Conservation (phyloP, 1,139 yeast species). For the Taphrina betulina region DNA sequence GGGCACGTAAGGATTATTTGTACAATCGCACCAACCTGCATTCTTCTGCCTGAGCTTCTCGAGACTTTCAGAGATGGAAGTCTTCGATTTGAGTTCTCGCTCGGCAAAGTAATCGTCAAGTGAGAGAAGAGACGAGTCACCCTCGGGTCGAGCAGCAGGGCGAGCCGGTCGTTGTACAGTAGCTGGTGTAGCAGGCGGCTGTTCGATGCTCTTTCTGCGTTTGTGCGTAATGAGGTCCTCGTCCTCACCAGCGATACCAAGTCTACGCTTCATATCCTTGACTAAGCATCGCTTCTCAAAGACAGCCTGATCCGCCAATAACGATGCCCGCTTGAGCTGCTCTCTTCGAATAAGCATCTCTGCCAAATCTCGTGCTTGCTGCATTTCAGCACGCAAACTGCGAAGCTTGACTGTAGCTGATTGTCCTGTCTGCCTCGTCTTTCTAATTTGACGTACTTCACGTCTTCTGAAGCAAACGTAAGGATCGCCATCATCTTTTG, state of each 20-base stretch:
- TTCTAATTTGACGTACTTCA: slow-evolving; percentile 92
- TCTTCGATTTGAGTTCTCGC: slow-evolving; percentile 73
- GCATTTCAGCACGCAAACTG: slow-evolving; percentile 70
- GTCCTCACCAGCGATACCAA: slow-evolving; percentile 81
- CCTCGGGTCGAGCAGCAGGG: slow-evolving; percentile 20
- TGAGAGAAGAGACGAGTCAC: slow-evolving; percentile 56
- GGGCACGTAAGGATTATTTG: slow-evolving; percentile 80
- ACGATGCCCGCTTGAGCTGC: slow-evolving; percentile 56
- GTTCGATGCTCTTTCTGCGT: slow-evolving; percentile 44
- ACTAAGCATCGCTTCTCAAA: slow-evolving; percentile 71
- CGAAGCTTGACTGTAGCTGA: slow-evolving; percentile 84
- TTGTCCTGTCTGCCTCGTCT: slow-evolving; percentile 91
- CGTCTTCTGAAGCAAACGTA: slow-evolving; percentile 94
- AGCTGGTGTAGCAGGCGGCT: slow-evolving; percentile 21
- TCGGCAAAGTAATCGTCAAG: slow-evolving; percentile 72
- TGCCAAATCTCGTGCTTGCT: slow-evolving; percentile 69
- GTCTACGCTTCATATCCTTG: slow-evolving; percentile 68
- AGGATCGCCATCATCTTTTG: slow-evolving; percentile 91
- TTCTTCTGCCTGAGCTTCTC: slow-evolving; percentile 71
- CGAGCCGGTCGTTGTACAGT: slow-evolving; percentile 10
- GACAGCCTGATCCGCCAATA: slow-evolving; percentile 60
- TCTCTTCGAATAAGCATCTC: slow-evolving; percentile 75
- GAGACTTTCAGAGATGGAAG: slow-evolving; percentile 79
- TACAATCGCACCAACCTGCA: slow-evolving; percentile 71
- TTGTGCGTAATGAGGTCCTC: slow-evolving; percentile 78